phyloP scores from a whole-genome alignment of 2,329 filamentous ascomycete genomes.

The Nemania sp. region DNA sequence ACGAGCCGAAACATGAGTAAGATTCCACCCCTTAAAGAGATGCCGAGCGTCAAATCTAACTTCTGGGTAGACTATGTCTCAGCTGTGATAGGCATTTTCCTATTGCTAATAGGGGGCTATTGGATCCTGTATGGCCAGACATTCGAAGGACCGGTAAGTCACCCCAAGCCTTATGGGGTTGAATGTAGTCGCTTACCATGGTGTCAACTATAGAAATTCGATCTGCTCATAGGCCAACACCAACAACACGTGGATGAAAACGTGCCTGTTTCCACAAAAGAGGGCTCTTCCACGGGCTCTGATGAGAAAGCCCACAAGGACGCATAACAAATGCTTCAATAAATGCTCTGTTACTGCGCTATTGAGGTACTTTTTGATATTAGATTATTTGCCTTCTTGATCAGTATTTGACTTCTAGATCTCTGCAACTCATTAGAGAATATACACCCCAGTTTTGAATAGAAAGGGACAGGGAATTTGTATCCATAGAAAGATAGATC shows the following conservation, averaged over 20 bases:
- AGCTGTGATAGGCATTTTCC: conserved; percentile 54
- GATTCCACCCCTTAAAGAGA: conserved; percentile 13
- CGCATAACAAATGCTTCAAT: neutral
- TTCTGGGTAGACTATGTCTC: conserved; percentile 52
- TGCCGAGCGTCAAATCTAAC: conserved; percentile 20
- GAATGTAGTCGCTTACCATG: conserved; percentile 14
- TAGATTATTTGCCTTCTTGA: neutral
- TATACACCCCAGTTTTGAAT: neutral
- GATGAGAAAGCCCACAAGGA: conserved; percentile 38
- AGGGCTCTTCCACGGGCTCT: conserved; percentile 27
- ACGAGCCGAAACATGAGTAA: conserved; percentile 51
- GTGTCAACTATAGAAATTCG: conserved; percentile 43
- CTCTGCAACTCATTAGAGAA: neutral
- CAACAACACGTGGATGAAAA: conserved; percentile 39
- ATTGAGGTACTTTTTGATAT: neutral
- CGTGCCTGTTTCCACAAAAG: conserved; percentile 8
- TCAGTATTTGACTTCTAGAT: neutral
- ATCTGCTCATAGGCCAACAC: conserved; percentile 45
- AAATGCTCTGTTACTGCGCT: neutral
- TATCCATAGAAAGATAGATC: conserved; percentile 17
- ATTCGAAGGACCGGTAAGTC: conserved; percentile 49
- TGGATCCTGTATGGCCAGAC: conserved; percentile 46
- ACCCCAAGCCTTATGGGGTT: neutral
- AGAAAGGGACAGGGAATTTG: neutral
- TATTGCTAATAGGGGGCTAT: conserved; percentile 45